Conservation (phyloP, 202 grass and related monocot species). For the Brachypodium distachyon region DNA sequence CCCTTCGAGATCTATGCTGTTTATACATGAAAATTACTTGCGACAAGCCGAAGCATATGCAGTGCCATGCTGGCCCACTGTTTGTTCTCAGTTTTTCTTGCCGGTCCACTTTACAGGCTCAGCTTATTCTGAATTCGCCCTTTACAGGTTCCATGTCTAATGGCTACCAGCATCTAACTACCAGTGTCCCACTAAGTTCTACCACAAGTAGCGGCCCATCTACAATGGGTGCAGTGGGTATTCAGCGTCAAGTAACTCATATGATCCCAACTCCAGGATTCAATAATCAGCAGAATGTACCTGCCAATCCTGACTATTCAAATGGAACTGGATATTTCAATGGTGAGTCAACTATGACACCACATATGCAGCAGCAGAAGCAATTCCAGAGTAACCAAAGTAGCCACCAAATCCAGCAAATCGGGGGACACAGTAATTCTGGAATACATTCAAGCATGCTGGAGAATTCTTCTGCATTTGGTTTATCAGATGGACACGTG, state of each 20-base stretch:
- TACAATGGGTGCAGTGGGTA: conserved; percentile 44
- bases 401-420: conserved; percentile 55
- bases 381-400: conserved; percentile 62
- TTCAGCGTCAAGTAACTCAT: conserved; percentile 66
- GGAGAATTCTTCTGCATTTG: conserved; percentile 66
- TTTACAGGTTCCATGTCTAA: conserved; percentile 58
- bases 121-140: conserved; percentile 24
- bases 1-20: background rate
- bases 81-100: background rate
- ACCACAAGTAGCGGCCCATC: conserved; percentile 43
- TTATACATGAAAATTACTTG: conserved; percentile 7
- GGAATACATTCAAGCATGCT: conserved; percentile 65
- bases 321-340: conserved; percentile 82
- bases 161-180: conserved; percentile 54
- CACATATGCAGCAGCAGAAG: conserved; percentile 67
- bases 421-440: conserved; percentile 49
- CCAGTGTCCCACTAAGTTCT: conserved; percentile 52
- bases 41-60: conserved; percentile 8
- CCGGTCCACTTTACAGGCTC: background rate
- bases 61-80: background rate
- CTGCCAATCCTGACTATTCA: conserved; percentile 65
- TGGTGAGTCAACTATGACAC: conserved; percentile 46
- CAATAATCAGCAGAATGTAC: conserved; percentile 52
- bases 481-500: conserved; percentile 65
- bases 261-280: conserved; percentile 96